Base-by-base conservation (phyloP, 176 grass and related monocot species). In the Oryza glaberrima region DNA sequence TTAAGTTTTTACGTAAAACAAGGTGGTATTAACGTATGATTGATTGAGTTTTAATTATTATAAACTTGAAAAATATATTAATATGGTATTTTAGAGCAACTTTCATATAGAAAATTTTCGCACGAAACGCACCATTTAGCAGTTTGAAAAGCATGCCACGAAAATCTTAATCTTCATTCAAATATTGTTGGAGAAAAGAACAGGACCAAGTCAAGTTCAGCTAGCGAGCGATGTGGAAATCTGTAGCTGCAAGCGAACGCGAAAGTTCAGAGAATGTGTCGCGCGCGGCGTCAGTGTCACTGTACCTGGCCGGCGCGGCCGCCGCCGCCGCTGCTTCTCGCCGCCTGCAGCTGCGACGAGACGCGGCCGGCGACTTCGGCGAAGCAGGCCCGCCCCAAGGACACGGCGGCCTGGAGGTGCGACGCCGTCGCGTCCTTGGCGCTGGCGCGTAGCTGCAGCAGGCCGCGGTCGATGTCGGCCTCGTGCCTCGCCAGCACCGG, bases 401-500 rank as follows among this genome's bases (percentile, higher is more conserved):
- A 70, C 52, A 71, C 54, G 26, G 80, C 83, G 8, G 67, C 85
- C 36, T 81, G 88, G 9, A 81, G 84, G 23, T 77, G 90, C 19
- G 81, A 34, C 65, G 89, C 41, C 49, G 77, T 72, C 28, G 86
- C 51, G 72, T 95, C 89, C 23, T 4, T 69, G 11, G 69, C 90
- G 40, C 87, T 77, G 75, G 85, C 67, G 82, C 65, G 88, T 76
- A 95, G 17, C 72, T 95, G 85, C 56, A 83, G 70, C 58, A 92
- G 78, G 65, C 64, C 78, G 0, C 83, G 84, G 80, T 95, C 93
- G 58, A 95, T 95, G 40, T 89, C 93, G 10, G 15, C 78, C 85
- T 94, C 96, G 67, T 95, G 83, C 83, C 78, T 82, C 23, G 93
- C 40, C 28, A 92, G 67, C 77, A 75, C 84, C 19, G 78, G 93